A percentile compares a stretch with the other conserved stretches of the same genome.
phyloP scores from a whole-genome alignment of 129 eudicot species.

The Gnaphalium uliginosum region DNA sequence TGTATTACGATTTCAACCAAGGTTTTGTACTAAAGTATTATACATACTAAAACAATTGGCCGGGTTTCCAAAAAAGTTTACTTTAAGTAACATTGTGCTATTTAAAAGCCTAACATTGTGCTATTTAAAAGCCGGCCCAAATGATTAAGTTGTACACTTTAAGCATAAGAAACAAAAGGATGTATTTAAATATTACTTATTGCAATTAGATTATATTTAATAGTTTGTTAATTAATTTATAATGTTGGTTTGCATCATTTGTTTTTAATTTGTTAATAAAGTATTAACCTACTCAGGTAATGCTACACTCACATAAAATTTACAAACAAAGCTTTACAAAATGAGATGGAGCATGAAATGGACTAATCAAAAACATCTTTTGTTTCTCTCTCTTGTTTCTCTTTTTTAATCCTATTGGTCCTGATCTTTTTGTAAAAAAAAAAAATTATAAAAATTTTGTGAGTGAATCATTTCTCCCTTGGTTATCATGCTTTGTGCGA shows the following conservation, averaged over 20 bases:
- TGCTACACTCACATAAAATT: no score
- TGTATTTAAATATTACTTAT: not conserved
- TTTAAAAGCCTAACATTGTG: conserved; percentile 23
- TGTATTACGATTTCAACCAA: not conserved
- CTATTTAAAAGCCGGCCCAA: conserved; percentile 5
- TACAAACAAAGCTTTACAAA: no score
- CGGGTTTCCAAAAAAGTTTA: conserved; percentile 20
- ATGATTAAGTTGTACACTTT: conserved; percentile 42
- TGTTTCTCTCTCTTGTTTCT: no score
- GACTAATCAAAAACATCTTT: no score
- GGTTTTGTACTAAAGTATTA: conserved; percentile 19
- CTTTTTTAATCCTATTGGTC: no score
- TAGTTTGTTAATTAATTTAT: not conserved
- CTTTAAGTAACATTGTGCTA: conserved; percentile 36
- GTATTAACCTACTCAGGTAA: no score
- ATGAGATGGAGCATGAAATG: no score
- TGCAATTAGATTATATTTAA: not conserved
- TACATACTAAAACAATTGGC: conserved; percentile 4
- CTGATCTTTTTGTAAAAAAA: no score
- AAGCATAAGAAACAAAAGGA: conserved; percentile 37
- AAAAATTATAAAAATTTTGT: no score
- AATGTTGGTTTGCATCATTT: not conserved
- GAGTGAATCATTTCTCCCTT: no score
- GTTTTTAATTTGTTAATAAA: not conserved
- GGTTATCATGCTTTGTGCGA: no score